These are phyloP conservation scores for Lasiodiplodia sp. DNA, from an alignment of 2,329 filamentous ascomycete genomes.

Conservation along the genomic window DNA sequence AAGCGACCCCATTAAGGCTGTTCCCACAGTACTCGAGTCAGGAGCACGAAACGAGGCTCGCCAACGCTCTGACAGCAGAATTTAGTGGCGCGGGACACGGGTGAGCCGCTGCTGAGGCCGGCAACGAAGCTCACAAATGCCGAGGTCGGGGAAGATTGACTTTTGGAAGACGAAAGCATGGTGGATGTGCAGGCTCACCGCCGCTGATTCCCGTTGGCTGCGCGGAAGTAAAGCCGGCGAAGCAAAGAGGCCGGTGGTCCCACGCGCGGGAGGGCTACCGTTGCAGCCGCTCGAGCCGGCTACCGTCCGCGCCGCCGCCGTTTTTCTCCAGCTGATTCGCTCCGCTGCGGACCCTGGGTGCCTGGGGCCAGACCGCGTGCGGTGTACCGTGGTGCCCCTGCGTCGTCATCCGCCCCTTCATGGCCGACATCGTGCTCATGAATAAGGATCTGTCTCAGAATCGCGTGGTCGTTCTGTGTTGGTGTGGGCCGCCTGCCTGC, in stretches of 20 bases:
- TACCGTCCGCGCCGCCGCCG: background rate
- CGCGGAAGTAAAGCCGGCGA: background rate
- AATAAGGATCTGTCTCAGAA: background rate
- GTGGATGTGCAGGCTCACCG: constrained; percentile 1
- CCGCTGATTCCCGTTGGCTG: background rate
- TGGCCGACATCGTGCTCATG: background rate
- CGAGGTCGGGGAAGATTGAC: background rate
- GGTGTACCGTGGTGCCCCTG: background rate
- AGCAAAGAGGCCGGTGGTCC: background rate
- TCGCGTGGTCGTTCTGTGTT: background rate
- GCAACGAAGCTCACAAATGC: background rate
- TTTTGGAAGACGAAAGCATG: background rate
- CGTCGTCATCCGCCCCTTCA: background rate
- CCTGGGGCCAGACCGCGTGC: background rate
- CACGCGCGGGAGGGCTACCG: background rate
- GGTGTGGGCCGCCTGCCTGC: background rate
- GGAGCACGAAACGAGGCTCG: background rate
- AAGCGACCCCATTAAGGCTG: background rate
- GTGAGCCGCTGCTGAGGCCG: background rate
- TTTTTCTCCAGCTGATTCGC: background rate
- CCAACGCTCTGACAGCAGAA: too few relatives aligned
- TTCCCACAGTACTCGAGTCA: background rate
- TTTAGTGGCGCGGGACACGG: background rate
- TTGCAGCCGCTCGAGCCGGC: background rate
- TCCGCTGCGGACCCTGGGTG: background rate